Percentiles rank a stretch among this genome's conserved stretches.
phyloP scores from a whole-genome alignment of 208 protist genomes.

The Leishmania guyanensis region DNA sequence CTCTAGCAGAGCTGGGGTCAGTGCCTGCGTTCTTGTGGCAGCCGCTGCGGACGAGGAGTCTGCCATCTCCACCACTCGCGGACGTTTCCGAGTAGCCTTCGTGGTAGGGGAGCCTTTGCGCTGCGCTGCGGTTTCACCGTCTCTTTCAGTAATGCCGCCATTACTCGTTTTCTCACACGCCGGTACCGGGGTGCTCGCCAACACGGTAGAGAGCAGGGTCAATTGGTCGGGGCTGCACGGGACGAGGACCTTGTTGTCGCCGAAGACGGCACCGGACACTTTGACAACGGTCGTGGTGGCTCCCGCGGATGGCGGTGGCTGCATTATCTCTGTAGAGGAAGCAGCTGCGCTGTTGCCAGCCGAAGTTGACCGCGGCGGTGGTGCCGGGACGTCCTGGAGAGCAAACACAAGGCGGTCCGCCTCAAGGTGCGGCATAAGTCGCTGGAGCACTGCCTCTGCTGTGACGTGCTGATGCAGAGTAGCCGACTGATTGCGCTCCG shows the following conservation, averaged over 20 bases:
- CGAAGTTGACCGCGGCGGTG: not conserved
- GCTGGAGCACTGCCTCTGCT: constrained; percentile 32
- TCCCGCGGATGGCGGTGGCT: not conserved
- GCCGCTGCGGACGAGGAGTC: not conserved
- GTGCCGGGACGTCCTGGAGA: constrained; percentile 22
- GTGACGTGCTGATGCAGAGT: constrained; percentile 1
- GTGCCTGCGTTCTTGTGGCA: constrained; percentile 4
- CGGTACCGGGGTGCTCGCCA: constrained; percentile 2
- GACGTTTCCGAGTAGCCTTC: constrained; percentile 17
- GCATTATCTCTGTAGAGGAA: not conserved
- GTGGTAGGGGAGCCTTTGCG: not conserved
- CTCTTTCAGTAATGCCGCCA: not conserved
- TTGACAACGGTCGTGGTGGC: constrained; percentile 20
- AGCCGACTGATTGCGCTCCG: not conserved
- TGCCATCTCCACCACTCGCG: not conserved
- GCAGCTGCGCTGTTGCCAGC: not conserved
- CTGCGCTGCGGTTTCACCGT: not conserved
- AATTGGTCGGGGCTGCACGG: constrained; percentile 63
- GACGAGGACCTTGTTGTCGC: constrained; percentile 57
- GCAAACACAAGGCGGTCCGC: constrained; percentile 9
- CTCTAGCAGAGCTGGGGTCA: constrained; percentile 50
- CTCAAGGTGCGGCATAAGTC: constrained; percentile 31
- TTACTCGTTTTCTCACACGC: not conserved
- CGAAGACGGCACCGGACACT: constrained; percentile 47
- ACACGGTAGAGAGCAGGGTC: constrained; percentile 47